Base-by-base conservation (phyloP, 2,329 filamentous ascomycete species). In the Penicillium sumatraense region DNA sequence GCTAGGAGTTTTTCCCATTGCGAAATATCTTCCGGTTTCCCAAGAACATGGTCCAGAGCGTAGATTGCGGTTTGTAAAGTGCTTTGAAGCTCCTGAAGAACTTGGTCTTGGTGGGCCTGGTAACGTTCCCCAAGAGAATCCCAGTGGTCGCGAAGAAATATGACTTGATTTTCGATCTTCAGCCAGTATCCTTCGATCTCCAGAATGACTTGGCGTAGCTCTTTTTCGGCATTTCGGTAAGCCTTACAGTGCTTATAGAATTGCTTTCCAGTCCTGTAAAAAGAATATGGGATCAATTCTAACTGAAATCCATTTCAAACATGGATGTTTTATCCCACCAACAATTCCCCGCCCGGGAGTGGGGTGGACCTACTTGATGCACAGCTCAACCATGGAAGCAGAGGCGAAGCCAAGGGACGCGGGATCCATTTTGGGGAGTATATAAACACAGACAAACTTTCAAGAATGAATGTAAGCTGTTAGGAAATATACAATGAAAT, bases 291-390 rank as follows among this genome's bases (percentile, higher is more conserved):
- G n/a, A n/a, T n/a, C n/a, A n/a, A n/a, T n/a, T n/a, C n/a, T n/a
- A n/a, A n/a, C n/a, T n/a, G n/a, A n/a, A n/a, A n/a, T n/a, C n/a
- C n/a, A n/a, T n/a, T n/a, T n/a, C n/a, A n/a, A n/a, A n/a, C n/a
- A n/a, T n/a, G n/a, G n/a, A n/a, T 44, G 13, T 26, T 27, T n/a
- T 3, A 5, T 20, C 6, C 24, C 3, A 44, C 7, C 3, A 44
- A 18, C 5, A 40, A 3, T 20, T 21, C n/a, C n/a, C n/a, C n/a
- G n/a, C n/a, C n/a, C 16, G 42, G 42, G 42, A 16, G 42, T 26
- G 42, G 42, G 42, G 42, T n/a, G 26, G 31, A 18, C 42, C 42
- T 26, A 45, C 42, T 45, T 45, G 42, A 45, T 45, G 11, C 42
- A 45, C 42, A 45, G 16, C 16, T 45, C 42, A 11, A 21, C 42